Evolutionary conservation across 2,329 filamentous ascomycete species (phyloP), one percentile per base, ranked within the genome.

Genomic region (Rhynchosporium graminicola): DNA sequence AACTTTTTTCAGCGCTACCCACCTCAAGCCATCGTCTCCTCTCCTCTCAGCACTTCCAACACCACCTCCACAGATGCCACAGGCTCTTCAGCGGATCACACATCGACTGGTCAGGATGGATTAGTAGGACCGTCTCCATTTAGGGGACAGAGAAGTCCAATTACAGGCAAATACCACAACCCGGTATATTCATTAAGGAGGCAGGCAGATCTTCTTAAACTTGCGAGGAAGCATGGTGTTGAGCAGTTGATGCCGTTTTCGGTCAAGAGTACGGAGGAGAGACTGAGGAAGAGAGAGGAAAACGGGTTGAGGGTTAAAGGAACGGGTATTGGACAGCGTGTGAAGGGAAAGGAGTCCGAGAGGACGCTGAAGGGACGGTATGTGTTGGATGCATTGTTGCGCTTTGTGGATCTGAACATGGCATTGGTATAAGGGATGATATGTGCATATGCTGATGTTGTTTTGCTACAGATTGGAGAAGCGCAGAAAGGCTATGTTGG

Each of bases 271-370:
- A 88, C 88, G 2, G 88, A 87, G 69, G 83, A 85, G 74, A 87
- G 82, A 76, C 83, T 92, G 72, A 82, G 85, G 72, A 84, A 87
- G 75, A 81, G 91, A 62, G 85, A 92, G 63, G 90, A 96, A 80
- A 83, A 88, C 67, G 94, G 93, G 56, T 75, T 97, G 76, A 83
- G 88, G 66, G 90, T 97, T 63, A 94, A 93, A 84, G 94, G 94
- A 71, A 98, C 94, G 1, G 94, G 95, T 82, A 87, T 92, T 69
- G 94, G 92, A 62, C 88, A 97, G 79, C 87, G 84, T 77, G 94
- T 97, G 76, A 99, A 98, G 88, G 95, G 95, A 77, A 94, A 97
- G 78, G 83, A 87, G 71, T 91, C 93, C 86, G 95, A 99, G 82
- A 86, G 95, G 75, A 89, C 89, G 72, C 80, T 97, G 80, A 88